Evolutionary conservation across 768 basidiomycete genomes (phyloP).

Genomic region (Psilocybe azurescens): DNA sequence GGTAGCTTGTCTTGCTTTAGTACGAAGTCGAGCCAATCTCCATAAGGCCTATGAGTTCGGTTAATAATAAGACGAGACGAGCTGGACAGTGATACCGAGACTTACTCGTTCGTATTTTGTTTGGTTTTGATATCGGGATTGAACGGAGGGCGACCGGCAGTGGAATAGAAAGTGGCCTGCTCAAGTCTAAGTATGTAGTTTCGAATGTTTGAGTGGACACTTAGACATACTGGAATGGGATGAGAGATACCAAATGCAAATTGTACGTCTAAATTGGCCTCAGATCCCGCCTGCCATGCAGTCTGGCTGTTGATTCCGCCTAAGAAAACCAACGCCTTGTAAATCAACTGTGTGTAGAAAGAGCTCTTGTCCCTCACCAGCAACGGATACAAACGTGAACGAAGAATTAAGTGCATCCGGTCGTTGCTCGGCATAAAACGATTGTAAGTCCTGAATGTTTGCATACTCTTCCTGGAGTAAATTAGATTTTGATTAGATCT

Average conservation of each 20-base stretch:
- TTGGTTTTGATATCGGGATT: slow-evolving; percentile 49
- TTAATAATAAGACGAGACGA: not conserved
- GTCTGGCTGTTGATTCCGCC: slow-evolving; percentile 69
- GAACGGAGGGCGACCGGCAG: slow-evolving; percentile 66
- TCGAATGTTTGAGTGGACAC: no score
- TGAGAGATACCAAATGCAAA: slow-evolving; percentile 70
- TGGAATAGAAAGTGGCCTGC: slow-evolving; percentile 61
- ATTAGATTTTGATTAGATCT: not conserved
- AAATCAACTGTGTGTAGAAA: not conserved
- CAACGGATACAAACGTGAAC: slow-evolving; percentile 59
- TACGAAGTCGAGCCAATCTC: slow-evolving; percentile 67
- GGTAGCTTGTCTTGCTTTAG: slow-evolving; percentile 49
- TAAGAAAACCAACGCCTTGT: slow-evolving; percentile 23
- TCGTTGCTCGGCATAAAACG: slow-evolving; percentile 53
- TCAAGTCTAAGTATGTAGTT: not conserved
- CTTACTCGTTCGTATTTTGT: slow-evolving; percentile 43
- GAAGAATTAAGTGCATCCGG: slow-evolving; percentile 54
- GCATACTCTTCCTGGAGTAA: slow-evolving; percentile 45
- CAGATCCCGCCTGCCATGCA: slow-evolving; percentile 54
- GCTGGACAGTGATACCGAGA: not conserved
- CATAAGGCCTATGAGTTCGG: slow-evolving; percentile 26
- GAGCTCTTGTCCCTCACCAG: slow-evolving; percentile 42
- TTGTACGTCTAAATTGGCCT: slow-evolving; percentile 73
- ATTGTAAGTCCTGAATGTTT: slow-evolving; percentile 54
- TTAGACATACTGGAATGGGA: slow-evolving; percentile 24